phyloP scores from a whole-genome alignment of 2,329 filamentous ascomycete species.

The Colletotrichum tropicale region DNA sequence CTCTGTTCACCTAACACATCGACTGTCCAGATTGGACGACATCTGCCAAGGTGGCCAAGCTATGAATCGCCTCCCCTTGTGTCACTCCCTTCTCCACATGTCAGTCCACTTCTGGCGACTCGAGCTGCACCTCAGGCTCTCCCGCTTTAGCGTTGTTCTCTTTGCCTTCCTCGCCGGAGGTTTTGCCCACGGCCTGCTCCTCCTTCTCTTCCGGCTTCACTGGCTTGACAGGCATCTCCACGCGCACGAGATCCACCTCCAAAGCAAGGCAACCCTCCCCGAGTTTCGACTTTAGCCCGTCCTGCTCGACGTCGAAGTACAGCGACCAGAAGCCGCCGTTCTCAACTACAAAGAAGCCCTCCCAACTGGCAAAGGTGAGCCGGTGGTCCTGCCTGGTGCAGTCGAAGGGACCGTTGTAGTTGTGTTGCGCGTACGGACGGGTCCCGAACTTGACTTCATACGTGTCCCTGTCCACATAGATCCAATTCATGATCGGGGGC shows the following conservation, averaged over 20 bases:
- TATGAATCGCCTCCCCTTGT: not conserved
- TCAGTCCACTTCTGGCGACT: conserved; percentile 2
- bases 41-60: not conserved
- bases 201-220: not conserved
- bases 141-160: not conserved
- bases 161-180: not conserved
- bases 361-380: conserved; percentile 53
- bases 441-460: conserved; percentile 52
- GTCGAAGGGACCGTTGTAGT: conserved; percentile 53
- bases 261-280: conserved; percentile 52
- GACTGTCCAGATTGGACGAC: not conserved
- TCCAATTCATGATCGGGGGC: conserved; percentile 56
- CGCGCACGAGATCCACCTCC: conserved; percentile 58
- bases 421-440: conserved; percentile 43
- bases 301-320: conserved; percentile 52
- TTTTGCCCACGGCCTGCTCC: not conserved
- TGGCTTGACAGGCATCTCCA: conserved; percentile 43
- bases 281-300: conserved; percentile 49
- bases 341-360: conserved; percentile 53
- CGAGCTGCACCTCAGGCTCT: not conserved
- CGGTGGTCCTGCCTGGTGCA: conserved; percentile 56
- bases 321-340: conserved; percentile 49
- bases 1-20: not conserved
- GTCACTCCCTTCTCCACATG: not conserved
- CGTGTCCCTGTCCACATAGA: conserved; percentile 49